These are phyloP conservation scores for Candida bentonensis DNA, from an alignment of 805 yeast species.

Conservation along the genomic window DNA sequence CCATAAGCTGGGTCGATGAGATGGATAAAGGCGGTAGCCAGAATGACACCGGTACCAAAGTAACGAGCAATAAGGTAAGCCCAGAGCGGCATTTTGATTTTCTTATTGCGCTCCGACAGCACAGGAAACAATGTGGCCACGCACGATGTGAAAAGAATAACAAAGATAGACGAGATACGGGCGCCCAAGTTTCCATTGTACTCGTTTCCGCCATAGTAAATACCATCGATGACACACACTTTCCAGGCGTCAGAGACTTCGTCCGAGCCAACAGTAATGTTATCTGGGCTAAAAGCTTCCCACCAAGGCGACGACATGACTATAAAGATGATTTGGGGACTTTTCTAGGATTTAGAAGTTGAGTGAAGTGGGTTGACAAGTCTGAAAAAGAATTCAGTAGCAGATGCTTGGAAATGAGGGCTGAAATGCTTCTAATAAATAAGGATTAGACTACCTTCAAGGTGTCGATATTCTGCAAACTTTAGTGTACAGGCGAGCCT, in stretches of 20 bases:
- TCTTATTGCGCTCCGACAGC: constrained; percentile 13
- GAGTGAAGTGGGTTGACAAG: neutral
- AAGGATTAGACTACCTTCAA: neutral
- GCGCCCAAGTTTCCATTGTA: constrained; percentile 32
- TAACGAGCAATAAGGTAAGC: constrained; percentile 25
- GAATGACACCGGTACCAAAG: constrained; percentile 67
- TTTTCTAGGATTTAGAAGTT: neutral
- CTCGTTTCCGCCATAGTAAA: constrained; percentile 26
- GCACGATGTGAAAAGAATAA: constrained; percentile 36
- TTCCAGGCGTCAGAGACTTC: constrained; percentile 26
- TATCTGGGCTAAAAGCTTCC: constrained; percentile 17
- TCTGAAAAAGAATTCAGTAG: neutral
- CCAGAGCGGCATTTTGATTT: constrained; percentile 16
- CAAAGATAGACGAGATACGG: constrained; percentile 46
- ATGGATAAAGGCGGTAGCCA: constrained; percentile 66
- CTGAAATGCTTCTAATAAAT: neutral
- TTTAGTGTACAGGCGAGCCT: too few species aligned
- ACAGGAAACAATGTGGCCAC: constrained; percentile 33
- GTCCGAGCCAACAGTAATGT: constrained; percentile 19
- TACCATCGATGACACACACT: constrained; percentile 29
- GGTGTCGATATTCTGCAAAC: neutral
- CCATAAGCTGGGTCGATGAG: constrained; percentile 30
- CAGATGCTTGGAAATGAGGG: too few species aligned
- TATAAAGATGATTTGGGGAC: too few species aligned
- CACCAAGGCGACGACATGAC: constrained; percentile 9